Conservation (phyloP, 768 basidiomycete species). For the Dentipellis sp. region DNA sequence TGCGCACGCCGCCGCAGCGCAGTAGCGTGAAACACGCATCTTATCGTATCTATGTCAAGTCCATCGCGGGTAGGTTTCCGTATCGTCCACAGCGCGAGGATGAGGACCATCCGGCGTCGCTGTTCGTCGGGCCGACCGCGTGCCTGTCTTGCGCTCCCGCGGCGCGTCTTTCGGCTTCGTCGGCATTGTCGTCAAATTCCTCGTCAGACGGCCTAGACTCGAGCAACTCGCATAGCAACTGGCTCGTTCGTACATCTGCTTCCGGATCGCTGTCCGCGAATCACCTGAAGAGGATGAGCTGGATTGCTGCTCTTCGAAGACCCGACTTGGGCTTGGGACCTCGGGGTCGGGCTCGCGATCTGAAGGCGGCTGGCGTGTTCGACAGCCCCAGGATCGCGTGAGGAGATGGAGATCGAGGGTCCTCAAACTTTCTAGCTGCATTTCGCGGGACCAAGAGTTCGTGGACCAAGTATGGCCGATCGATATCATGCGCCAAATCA, state of each 20-base stretch:
- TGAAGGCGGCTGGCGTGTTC: slow-evolving; percentile 4
- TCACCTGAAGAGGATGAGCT: slow-evolving; percentile 27
- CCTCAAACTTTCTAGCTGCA: not conserved
- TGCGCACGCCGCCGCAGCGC: too few relatives aligned
- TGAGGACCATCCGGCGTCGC: slow-evolving; percentile 60
- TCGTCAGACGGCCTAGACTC: slow-evolving; percentile 23
- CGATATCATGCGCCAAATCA: too few relatives aligned
- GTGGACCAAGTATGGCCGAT: slow-evolving; percentile 35
- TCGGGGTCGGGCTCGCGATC: not conserved
- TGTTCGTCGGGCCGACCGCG: slow-evolving; percentile 36
- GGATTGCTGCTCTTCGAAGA: not conserved
- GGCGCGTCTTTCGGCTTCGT: slow-evolving; percentile 10
- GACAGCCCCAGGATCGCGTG: not conserved
- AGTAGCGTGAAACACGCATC: slow-evolving; percentile 14
- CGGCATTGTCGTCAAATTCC: slow-evolving; percentile 4
- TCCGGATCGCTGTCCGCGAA: slow-evolving; percentile 19
- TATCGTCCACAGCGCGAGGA: slow-evolving; percentile 72
- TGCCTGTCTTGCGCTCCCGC: slow-evolving; percentile 21
- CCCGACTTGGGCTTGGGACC: not conserved
- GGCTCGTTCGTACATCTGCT: slow-evolving; percentile 27
- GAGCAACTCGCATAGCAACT: slow-evolving; percentile 30
- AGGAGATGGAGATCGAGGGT: too few relatives aligned
- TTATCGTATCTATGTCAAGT: slow-evolving; percentile 66
- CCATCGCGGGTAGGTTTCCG: slow-evolving; percentile 69
- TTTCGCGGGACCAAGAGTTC: slow-evolving; percentile 23